Conservation (phyloP, 2,329 filamentous ascomycete genomes). For the Pleomassaria siparia region DNA sequence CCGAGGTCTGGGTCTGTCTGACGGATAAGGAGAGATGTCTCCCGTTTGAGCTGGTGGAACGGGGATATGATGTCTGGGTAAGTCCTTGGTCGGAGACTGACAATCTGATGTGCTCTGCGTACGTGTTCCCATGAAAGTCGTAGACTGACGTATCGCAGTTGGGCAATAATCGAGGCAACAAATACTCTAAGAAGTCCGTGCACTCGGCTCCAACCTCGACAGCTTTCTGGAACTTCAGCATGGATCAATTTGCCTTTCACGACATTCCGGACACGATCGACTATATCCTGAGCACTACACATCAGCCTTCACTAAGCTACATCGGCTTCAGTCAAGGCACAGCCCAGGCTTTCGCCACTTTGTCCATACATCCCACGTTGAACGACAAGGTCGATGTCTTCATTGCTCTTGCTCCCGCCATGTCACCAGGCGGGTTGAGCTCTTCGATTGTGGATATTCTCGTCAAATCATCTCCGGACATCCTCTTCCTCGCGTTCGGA, state of each 20-base stretch:
- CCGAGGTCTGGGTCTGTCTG: slow-evolving; percentile 94
- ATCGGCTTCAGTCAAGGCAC: slow-evolving; percentile 97
- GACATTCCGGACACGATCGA: slow-evolving; percentile 94
- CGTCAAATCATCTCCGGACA: slow-evolving; percentile 88
- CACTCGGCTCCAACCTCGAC: slow-evolving; percentile 71
- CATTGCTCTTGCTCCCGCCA: slow-evolving; percentile 91
- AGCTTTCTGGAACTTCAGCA: slow-evolving; percentile 96
- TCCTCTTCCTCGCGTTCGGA: slow-evolving; percentile 91
- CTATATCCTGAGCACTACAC: slow-evolving; percentile 84
- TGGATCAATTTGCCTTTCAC: slow-evolving; percentile 96
- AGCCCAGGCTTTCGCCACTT: slow-evolving; percentile 90
- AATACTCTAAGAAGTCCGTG: slow-evolving; percentile 95
- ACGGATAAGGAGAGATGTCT: slow-evolving; percentile 84
- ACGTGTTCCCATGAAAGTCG: not conserved
- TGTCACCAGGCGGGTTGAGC: slow-evolving; percentile 88
- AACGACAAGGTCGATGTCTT: slow-evolving; percentile 96
- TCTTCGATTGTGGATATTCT: slow-evolving; percentile 91
- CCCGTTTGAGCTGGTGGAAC: slow-evolving; percentile 84
- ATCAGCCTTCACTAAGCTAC: slow-evolving; percentile 84
- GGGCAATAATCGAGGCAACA: slow-evolving; percentile 97
- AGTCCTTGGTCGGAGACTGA: slow-evolving; percentile 28
- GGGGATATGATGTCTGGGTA: slow-evolving; percentile 94
- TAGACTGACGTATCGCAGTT: slow-evolving; percentile 56
- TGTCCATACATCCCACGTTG: slow-evolving; percentile 87
- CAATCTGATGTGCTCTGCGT: not conserved